Percentiles rank a stretch among this genome's conserved stretches.
phyloP scores from a whole-genome alignment of 1,139 yeast genomes.

The Eremothecium sinecaudum region DNA sequence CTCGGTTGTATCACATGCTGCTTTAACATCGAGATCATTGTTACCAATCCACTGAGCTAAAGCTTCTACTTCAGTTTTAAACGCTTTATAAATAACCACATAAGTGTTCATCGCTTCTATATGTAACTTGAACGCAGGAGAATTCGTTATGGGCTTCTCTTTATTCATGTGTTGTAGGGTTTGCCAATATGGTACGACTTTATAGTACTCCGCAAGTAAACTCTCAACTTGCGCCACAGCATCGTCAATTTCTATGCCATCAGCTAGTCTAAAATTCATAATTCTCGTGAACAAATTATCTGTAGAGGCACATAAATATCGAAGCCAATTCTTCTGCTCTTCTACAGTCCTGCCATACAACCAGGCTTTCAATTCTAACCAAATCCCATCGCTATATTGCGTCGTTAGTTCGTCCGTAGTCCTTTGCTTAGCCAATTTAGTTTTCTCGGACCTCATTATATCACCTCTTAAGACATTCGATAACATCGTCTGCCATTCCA shows the following conservation, averaged over 20 bases:
- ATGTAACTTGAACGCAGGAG: constrained; percentile 54
- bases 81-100: constrained; percentile 66
- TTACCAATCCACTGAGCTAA: constrained; percentile 70
- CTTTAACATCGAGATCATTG: constrained; percentile 51
- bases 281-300: constrained; percentile 70
- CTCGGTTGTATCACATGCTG: constrained; percentile 30
- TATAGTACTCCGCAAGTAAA: constrained; percentile 53
- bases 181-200: constrained; percentile 72
- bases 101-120: constrained; percentile 78
- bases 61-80: constrained; percentile 46
- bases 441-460: constrained; percentile 83
- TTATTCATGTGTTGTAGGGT: constrained; percentile 66
- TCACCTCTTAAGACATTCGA: constrained; percentile 89
- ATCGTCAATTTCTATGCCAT: constrained; percentile 14
- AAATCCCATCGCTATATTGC: constrained; percentile 60
- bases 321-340: constrained; percentile 67
- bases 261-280: constrained; percentile 32
- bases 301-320: constrained; percentile 61
- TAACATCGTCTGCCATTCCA: constrained; percentile 96
- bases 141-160: constrained; percentile 66
- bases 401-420: constrained; percentile 38
- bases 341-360: constrained; percentile 71
- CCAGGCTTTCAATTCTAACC: constrained; percentile 72
- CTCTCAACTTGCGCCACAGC: constrained; percentile 16
- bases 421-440: constrained; percentile 49